phyloP scores from a whole-genome alignment of 345 rosid genomes.

The Ailanthus altissimus region DNA sequence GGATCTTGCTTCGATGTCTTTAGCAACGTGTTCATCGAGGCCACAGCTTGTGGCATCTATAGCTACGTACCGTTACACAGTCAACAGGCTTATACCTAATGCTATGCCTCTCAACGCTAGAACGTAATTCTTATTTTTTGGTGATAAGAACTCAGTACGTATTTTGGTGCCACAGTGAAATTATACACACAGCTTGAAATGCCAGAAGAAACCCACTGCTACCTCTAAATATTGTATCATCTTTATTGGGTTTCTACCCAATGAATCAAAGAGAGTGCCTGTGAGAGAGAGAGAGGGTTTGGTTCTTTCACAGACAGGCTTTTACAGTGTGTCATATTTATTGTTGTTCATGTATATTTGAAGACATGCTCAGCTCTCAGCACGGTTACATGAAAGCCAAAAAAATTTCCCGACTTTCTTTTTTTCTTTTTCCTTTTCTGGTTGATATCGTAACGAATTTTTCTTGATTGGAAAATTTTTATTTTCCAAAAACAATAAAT shows the following conservation, averaged over 20 bases:
- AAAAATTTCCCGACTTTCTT: background rate
- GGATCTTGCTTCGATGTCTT: conserved; percentile 8
- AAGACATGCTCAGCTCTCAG: background rate
- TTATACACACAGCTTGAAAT: conserved; percentile 2
- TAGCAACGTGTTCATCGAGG: conserved; percentile 2
- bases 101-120: background rate
- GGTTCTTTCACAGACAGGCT: conserved; percentile 16
- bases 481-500: too few species aligned
- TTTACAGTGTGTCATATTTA: conserved; percentile 16
- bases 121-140: background rate
- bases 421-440: too few species aligned
- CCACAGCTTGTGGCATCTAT: background rate
- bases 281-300: background rate
- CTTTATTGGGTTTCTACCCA: conserved; percentile 27
- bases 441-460: too few species aligned
- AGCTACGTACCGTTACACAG: background rate
- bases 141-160: conserved; percentile 1
- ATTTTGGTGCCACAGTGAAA: conserved; percentile 2
- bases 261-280: background rate
- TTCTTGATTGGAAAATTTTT: too few species aligned
- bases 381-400: background rate
- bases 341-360: background rate
- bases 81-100: conserved; percentile 7
- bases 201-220: background rate
- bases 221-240: conserved; percentile 7